Evolutionary conservation across 768 basidiomycete species (phyloP).

Genomic region (Boletus subcaerulescens): DNA sequence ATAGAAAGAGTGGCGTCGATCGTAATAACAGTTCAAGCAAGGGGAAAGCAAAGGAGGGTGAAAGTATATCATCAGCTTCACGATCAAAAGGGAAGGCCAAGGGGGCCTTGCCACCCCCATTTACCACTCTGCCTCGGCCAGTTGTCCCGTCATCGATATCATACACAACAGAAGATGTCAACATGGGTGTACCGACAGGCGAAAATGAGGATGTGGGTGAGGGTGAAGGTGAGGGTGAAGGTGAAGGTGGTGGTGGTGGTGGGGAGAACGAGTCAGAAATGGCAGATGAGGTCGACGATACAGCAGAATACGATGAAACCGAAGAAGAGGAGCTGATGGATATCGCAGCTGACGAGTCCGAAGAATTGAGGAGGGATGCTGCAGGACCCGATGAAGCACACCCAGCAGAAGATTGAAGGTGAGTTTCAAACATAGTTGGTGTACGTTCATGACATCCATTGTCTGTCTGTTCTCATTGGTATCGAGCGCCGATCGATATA

Average conservation of each 20-base stretch:
- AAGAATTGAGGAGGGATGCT: slow-evolving; percentile 40
- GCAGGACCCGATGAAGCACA: slow-evolving; percentile 34
- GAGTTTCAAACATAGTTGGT: slow-evolving; percentile 3
- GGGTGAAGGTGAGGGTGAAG: slow-evolving; percentile 29
- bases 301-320: slow-evolving; percentile 32
- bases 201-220: slow-evolving; percentile 34
- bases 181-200: slow-evolving; percentile 19
- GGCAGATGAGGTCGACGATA: slow-evolving; percentile 24
- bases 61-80: slow-evolving; percentile 29
- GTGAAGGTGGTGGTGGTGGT: slow-evolving; percentile 32
- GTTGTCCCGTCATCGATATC: slow-evolving; percentile 29
- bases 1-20: slow-evolving; percentile 27
- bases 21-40: slow-evolving; percentile 27
- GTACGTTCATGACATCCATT: not conserved
- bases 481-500: not conserved
- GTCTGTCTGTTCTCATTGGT: not conserved
- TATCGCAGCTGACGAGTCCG: slow-evolving; percentile 42
- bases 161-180: slow-evolving; percentile 25
- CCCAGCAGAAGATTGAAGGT: slow-evolving; percentile 10
- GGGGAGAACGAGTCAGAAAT: slow-evolving; percentile 25
- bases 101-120: slow-evolving; percentile 23
- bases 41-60: slow-evolving; percentile 32
- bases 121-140: slow-evolving; percentile 28
- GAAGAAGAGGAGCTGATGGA: slow-evolving; percentile 44
- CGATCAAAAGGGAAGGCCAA: slow-evolving; percentile 33